A percentile compares a stretch with the other conserved stretches of the same genome.
Evolutionary conservation across 2,329 filamentous ascomycete genomes (phyloP).

Genomic region (Ophiostoma himal-ulmi): DNA sequence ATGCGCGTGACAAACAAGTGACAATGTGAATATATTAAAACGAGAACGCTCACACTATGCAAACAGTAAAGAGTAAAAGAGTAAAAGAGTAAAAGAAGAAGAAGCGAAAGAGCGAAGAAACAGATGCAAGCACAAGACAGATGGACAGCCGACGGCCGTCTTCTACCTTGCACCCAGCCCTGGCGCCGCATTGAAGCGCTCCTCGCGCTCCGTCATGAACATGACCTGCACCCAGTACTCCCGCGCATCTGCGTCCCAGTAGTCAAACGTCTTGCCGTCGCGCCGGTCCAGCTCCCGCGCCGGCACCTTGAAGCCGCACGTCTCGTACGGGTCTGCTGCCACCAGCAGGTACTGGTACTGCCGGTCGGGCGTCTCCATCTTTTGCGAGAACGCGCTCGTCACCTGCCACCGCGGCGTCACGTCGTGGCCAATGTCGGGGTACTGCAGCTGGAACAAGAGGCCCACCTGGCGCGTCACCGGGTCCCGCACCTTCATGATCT

Average conservation of each 20-base stretch:
- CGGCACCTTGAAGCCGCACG: constrained; percentile 92
- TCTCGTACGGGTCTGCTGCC: constrained; percentile 96
- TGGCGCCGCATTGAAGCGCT: constrained; percentile 39
- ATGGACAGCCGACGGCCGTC: background rate
- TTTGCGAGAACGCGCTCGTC: constrained; percentile 97
- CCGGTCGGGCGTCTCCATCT: constrained; percentile 89
- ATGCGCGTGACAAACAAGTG: background rate
- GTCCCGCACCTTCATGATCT: constrained; percentile 93
- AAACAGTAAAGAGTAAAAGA: background rate
- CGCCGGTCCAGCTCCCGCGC: constrained; percentile 85
- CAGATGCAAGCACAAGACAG: background rate
- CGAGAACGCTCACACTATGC: background rate
- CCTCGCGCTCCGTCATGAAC: constrained; percentile 97
- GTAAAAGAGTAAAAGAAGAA: background rate
- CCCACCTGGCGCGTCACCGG: constrained; percentile 55
- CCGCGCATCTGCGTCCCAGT: constrained; percentile 92
- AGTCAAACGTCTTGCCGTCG: constrained; percentile 83
- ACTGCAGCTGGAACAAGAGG: constrained; percentile 43
- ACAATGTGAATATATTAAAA: background rate
- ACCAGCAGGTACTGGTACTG: constrained; percentile 92
- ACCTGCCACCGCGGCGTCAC: constrained; percentile 81
- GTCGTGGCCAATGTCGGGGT: constrained; percentile 77
- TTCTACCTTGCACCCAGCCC: background rate
- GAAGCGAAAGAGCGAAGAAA: background rate
- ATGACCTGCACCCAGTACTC: constrained; percentile 97